Conservation (phyloP, 108 stramenopile genomes). For the Cyclotella cryptica region DNA sequence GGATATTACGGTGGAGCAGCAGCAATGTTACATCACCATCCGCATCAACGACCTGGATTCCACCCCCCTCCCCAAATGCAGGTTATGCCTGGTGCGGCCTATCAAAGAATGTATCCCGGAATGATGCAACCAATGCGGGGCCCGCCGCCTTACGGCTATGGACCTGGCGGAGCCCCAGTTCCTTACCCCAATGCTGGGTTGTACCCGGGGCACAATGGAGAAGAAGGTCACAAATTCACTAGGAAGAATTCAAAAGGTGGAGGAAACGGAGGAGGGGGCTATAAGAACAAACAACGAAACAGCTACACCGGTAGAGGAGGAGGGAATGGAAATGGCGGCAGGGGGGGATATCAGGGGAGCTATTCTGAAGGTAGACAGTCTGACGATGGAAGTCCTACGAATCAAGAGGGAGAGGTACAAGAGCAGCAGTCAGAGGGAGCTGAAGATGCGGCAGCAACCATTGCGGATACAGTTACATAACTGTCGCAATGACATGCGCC, state of each 20-base stretch:
- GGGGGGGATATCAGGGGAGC: slow-evolving; percentile 12
- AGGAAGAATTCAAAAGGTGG: slow-evolving; percentile 5
- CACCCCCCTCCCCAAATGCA: slow-evolving; percentile 60
- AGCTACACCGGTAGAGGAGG: slow-evolving; percentile 30
- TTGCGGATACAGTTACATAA: too few relatives aligned
- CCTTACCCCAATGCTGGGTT: slow-evolving; percentile 11
- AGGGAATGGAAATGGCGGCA: slow-evolving; percentile 9
- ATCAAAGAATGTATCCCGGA: slow-evolving; percentile 31
- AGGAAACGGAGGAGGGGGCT: slow-evolving; percentile 20
- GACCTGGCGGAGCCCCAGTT: slow-evolving; percentile 12
- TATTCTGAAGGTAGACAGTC: slow-evolving; percentile 9
- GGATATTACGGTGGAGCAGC: slow-evolving; percentile 52
- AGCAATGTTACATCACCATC: slow-evolving; percentile 43
- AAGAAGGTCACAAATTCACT: slow-evolving; percentile 15
- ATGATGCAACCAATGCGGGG: slow-evolving; percentile 32
- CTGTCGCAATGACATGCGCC: too few relatives aligned
- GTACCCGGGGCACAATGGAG: slow-evolving; percentile 17
- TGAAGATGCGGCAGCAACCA: background rate
- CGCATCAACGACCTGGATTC: slow-evolving; percentile 54
- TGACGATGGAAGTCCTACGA: slow-evolving; percentile 9
- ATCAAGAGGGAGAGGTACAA: background rate
- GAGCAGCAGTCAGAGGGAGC: background rate
- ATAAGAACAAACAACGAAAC: slow-evolving; percentile 38
- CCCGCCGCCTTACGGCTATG: slow-evolving; percentile 26
- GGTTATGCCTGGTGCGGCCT: slow-evolving; percentile 31